Base-by-base conservation (phyloP, 164 flowering plant species). In the Cinnamomum chago region DNA sequence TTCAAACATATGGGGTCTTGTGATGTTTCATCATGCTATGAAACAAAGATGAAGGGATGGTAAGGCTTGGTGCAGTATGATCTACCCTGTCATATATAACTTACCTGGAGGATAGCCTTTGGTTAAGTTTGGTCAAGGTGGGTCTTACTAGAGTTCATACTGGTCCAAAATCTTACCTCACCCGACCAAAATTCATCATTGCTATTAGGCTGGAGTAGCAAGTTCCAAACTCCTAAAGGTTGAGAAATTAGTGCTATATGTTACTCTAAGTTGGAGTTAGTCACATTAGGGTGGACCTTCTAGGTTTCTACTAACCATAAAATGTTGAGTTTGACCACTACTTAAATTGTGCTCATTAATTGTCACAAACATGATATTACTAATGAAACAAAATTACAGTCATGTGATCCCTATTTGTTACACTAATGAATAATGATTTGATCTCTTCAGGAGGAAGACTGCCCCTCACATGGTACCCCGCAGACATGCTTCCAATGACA, bases 381-480 rank as follows among this genome's bases (percentile, higher is more conserved):
- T 11, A 51, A 51, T 15, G 3, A 11, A 51, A 11, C 58, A 51
- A 51, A 51, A 51, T 51, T 51, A 12, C 2, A 17, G 18, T 13
- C 13, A 52, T 55, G 17, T 55, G 60, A 55, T 3, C 17, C 18
- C 6, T 3, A 15, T 55, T 55, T 14, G 20, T 55, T 11, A 18
- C 17, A 14, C 60, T 55, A 18, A 55, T 14, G 17, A 55, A 55
- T 15, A 18, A 14, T 15, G 12, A 14, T 17, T 55, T 55, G 17
- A 14, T 55, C 60, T 55, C n/a, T 18, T 55, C 20, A 55, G 60
- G 60, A 15, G 88, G 88, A 35, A 80, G 82, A 62, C 51, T 83
- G 20, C 88, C 85, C 1, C 22, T 85, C 3, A 86, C 89, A 64
- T 86, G 89, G 86, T 68, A 82, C 60, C 14, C 35, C n/a, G 70